These are phyloP conservation scores for Berberis thunbergii DNA, from an alignment of 164 flowering plant species.

Conservation along the genomic window DNA sequence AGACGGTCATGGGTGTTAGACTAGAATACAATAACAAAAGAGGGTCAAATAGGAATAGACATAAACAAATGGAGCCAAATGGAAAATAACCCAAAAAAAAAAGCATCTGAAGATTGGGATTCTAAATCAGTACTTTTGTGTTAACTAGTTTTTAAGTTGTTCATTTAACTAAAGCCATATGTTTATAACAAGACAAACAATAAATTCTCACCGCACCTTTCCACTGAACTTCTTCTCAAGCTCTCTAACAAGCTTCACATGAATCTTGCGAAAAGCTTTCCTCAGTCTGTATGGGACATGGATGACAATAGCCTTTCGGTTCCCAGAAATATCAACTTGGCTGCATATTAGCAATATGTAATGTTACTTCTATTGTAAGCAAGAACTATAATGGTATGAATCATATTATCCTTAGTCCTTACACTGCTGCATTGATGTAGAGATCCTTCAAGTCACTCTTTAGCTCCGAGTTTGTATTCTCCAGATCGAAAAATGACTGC, in stretches of 20 bases:
- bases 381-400: no score
- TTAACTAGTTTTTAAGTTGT: no score
- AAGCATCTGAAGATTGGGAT: no score
- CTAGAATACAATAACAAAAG: no score
- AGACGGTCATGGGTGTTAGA: no score
- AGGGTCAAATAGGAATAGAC: no score
- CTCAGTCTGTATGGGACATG: conserved; percentile 79
- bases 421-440: conserved; percentile 64
- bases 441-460: conserved; percentile 76
- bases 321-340: conserved; percentile 76
- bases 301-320: conserved; percentile 69
- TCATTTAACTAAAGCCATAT: no score
- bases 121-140: no score
- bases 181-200: no score
- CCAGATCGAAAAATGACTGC: conserved; percentile 71
- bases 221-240: conserved; percentile 95
- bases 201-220: conserved; percentile 35
- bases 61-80: no score
- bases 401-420: conserved; percentile 9
- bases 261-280: conserved; percentile 77
- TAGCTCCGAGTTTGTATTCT: conserved; percentile 55
- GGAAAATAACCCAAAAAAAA: no score
- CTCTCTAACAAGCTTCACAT: conserved; percentile 78
- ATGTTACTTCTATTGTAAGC: not conserved
- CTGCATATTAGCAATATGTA: conserved; percentile 26